These are phyloP conservation scores for Pythium scleroteichum DNA, from an alignment of 352 stramenopile genomes.

Conservation along the genomic window DNA sequence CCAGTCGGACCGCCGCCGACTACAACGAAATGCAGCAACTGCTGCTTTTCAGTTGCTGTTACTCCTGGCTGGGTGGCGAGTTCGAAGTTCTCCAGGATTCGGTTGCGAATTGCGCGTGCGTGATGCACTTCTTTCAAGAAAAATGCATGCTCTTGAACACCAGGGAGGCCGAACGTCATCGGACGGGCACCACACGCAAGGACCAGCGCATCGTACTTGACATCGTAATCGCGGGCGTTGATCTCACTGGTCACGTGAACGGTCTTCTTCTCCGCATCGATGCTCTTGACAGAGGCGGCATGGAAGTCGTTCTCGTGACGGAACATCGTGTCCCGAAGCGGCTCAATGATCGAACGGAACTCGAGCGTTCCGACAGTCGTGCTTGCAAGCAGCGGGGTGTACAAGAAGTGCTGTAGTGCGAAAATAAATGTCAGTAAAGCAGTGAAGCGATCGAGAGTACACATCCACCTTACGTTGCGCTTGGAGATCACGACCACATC, in stretches of 20 bases:
- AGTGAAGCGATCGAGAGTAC: too few relatives aligned
- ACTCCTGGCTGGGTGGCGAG: slow-evolving; percentile 87
- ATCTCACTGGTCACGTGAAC: slow-evolving; percentile 73
- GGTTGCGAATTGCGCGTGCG: slow-evolving; percentile 82
- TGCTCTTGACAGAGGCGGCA: slow-evolving; percentile 59
- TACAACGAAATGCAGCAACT: slow-evolving; percentile 97
- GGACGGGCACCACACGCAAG: slow-evolving; percentile 92
- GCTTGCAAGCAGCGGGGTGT: slow-evolving; percentile 96
- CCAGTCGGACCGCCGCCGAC: slow-evolving; percentile 95
- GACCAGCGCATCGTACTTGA: slow-evolving; percentile 95
- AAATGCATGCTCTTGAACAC: slow-evolving; percentile 92
- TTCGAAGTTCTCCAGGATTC: slow-evolving; percentile 94
- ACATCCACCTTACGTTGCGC: slow-evolving; percentile 51
- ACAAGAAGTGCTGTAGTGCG: slow-evolving; percentile 92
- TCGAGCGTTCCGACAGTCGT: slow-evolving; percentile 96
- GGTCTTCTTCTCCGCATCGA: slow-evolving; percentile 80
- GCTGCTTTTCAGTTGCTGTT: slow-evolving; percentile 80
- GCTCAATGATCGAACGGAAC: slow-evolving; percentile 97
- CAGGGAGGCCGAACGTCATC: slow-evolving; percentile 93
- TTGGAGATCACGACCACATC: slow-evolving; percentile 82
- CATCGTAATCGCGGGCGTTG: slow-evolving; percentile 57
- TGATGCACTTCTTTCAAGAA: slow-evolving; percentile 98
- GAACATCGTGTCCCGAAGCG: slow-evolving; percentile 86
- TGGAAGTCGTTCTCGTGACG: slow-evolving; percentile 78
- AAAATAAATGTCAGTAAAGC: slow-evolving; percentile 1